A percentile compares a stretch with the other conserved stretches of the same genome.
These are phyloP conservation scores for Plantago ovata DNA, from an alignment of 257 asterid genomes.

Conservation along the genomic window DNA sequence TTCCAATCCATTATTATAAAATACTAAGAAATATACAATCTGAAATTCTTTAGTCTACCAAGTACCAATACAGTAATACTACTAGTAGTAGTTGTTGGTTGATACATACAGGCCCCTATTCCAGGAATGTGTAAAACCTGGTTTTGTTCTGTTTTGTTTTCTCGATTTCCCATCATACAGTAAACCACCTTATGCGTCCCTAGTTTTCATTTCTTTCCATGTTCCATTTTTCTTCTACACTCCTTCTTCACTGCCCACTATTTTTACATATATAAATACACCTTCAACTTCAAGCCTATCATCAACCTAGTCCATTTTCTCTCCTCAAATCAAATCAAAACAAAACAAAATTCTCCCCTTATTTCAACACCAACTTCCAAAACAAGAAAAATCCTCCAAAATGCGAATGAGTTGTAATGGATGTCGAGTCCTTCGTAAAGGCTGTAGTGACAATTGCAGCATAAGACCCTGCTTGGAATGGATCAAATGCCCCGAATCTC, in stretches of 20 bases:
- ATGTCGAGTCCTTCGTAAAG: constrained; percentile 77
- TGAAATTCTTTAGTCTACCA: too few relatives aligned
- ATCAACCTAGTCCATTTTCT: not conserved
- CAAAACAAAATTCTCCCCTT: not conserved
- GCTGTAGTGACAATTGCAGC: constrained; percentile 72
- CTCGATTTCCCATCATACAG: constrained; percentile 12
- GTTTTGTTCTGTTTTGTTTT: constrained; percentile 16
- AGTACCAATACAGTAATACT: not conserved
- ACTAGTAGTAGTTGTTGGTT: too few relatives aligned
- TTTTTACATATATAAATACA: too few relatives aligned
- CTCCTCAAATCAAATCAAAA: not conserved
- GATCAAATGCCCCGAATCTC: constrained; percentile 61
- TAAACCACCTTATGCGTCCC: constrained; percentile 39
- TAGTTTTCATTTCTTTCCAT: constrained; percentile 17
- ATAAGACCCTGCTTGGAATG: constrained; percentile 76
- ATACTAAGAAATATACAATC: too few relatives aligned
- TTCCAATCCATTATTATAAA: too few relatives aligned
- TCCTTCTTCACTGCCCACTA: too few relatives aligned
- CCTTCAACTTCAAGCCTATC: not conserved
- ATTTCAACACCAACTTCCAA: not conserved
- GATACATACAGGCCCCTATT: constrained; percentile 41
- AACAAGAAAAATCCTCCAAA: not conserved
- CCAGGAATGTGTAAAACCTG: constrained; percentile 56
- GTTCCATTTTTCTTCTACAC: not conserved
- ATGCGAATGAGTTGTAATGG: constrained; percentile 92